phyloP scores from a whole-genome alignment of 768 basidiomycete genomes.

The Tylopilus sp. region DNA sequence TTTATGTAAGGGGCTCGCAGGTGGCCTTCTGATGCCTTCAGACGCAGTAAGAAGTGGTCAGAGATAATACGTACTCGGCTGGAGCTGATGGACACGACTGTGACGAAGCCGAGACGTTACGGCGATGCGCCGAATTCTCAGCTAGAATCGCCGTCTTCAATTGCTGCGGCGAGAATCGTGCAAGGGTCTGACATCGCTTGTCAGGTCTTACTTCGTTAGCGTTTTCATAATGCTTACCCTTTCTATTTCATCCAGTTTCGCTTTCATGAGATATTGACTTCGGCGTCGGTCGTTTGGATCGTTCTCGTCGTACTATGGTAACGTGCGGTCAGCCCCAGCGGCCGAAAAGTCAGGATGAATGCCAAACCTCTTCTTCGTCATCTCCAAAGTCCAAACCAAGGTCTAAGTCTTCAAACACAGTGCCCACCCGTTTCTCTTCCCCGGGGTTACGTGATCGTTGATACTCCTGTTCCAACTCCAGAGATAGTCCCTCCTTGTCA shows the following conservation, averaged over 20 bases:
- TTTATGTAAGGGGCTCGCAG: constrained; percentile 14
- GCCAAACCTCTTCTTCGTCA: constrained; percentile 43
- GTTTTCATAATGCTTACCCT: constrained; percentile 40
- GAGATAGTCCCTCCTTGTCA: constrained; percentile 18
- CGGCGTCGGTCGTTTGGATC: constrained; percentile 72
- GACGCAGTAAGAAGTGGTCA: constrained; percentile 4
- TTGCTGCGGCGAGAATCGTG: constrained; percentile 59
- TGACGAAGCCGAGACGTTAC: constrained; percentile 12
- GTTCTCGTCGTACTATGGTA: constrained; percentile 56
- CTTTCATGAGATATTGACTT: constrained; percentile 73
- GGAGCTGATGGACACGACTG: constrained; percentile 6
- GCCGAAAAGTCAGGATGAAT: not conserved
- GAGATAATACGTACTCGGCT: constrained; percentile 21
- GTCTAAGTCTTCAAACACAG: constrained; percentile 45
- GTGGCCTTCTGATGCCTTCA: constrained; percentile 9
- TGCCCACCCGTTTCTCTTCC: constrained; percentile 46
- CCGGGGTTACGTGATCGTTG: constrained; percentile 31
- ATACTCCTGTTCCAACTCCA: constrained; percentile 30
- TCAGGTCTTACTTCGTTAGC: constrained; percentile 5
- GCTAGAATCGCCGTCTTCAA: constrained; percentile 23
- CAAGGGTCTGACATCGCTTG: constrained; percentile 46
- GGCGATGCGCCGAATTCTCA: constrained; percentile 24
- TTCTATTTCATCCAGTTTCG: constrained; percentile 78
- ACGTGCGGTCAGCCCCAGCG: constrained; percentile 15
- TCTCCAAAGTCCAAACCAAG: constrained; percentile 41